Conservation (phyloP, 352 stramenopile species). For the Plasmopara muralis region DNA sequence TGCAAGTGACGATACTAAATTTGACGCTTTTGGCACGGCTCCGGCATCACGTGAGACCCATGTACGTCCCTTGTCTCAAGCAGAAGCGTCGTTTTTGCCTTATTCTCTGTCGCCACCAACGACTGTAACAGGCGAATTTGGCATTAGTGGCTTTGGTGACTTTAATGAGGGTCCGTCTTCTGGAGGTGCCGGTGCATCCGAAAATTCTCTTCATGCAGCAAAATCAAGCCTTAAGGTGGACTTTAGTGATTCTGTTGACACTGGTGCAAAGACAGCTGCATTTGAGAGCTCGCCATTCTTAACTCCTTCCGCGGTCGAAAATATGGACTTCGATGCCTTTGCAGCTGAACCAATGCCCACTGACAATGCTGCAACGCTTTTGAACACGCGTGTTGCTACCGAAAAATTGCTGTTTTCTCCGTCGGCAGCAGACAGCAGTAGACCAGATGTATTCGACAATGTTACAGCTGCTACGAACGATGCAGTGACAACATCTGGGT, state of each 20-base stretch:
- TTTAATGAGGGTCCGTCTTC: conserved; percentile 14
- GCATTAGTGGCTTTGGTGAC: conserved; percentile 21
- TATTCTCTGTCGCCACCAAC: conserved; percentile 22
- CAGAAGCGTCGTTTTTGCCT: conserved; percentile 4
- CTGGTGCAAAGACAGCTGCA: conserved; percentile 1
- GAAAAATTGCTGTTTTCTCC: conserved; percentile 24
- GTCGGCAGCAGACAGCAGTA: conserved; percentile 8
- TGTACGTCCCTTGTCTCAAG: conserved; percentile 2
- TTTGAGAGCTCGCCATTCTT: conserved; percentile 16
- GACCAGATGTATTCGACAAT: conserved; percentile 12
- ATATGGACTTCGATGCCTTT: conserved; percentile 21
- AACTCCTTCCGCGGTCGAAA: conserved; percentile 6
- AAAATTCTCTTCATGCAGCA: conserved; percentile 10
- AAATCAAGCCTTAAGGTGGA: conserved; percentile 7
- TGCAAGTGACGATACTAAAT: conserved; percentile 8
- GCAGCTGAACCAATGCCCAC: conserved; percentile 7
- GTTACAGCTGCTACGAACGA: conserved; percentile 12
- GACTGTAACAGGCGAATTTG: conserved; percentile 8
- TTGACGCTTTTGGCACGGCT: conserved; percentile 13
- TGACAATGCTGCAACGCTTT: conserved; percentile 2
- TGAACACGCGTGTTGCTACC: conserved; percentile 3
- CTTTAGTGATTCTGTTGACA: conserved; percentile 6
- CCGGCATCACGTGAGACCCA: conserved; percentile 1
- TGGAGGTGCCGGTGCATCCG: conserved; percentile 2
- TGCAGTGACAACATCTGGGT: conserved; percentile 5